Evolutionary conservation across 1,284 basidiomycete species (phyloP).

Genomic region (Ceratobasidium sp.): DNA sequence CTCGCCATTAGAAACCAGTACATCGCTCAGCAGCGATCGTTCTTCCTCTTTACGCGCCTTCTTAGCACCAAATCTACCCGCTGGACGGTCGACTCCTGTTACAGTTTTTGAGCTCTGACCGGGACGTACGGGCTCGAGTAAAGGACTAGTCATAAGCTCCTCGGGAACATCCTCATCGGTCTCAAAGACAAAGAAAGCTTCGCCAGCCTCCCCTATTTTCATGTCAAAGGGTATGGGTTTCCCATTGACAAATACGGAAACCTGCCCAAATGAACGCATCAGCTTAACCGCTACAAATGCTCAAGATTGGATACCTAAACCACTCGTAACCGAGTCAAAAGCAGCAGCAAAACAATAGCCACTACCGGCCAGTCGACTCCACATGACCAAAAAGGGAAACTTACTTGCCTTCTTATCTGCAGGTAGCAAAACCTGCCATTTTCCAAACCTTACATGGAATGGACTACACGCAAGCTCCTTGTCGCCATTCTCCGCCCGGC

Average conservation of each 20-base stretch:
- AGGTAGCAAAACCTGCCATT: conserved; percentile 95
- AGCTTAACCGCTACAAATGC: not conserved
- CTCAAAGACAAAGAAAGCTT: conserved; percentile 99
- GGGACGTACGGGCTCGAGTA: conserved; percentile 64
- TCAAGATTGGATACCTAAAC: not conserved
- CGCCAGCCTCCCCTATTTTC: conserved; percentile 99
- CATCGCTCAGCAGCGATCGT: conserved; percentile 24
- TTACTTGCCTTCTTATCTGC: conserved; percentile 88
- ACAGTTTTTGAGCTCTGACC: conserved; percentile 29
- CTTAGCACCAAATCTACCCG: conserved; percentile 64
- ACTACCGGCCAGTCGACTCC: conserved; percentile 45
- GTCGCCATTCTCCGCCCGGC: conserved; percentile 73
- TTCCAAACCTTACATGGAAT: conserved; percentile 98
- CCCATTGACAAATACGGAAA: conserved; percentile 86
- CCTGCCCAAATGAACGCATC: conserved; percentile 61
- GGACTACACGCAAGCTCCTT: conserved; percentile 90
- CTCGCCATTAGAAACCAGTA: conserved; percentile 31
- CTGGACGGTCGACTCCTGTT: conserved; percentile 20
- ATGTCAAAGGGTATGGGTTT: conserved; percentile 90
- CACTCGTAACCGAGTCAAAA: conserved; percentile 46
- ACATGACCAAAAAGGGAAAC: conserved; percentile 42
- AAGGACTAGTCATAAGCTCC: conserved; percentile 93
- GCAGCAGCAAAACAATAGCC: not conserved
- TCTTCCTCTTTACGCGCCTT: conserved; percentile 49
- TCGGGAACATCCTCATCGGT: conserved; percentile 94